Base-by-base conservation (phyloP, 495 filamentous ascomycete genomes). In the Penicillium cataractarum region DNA sequence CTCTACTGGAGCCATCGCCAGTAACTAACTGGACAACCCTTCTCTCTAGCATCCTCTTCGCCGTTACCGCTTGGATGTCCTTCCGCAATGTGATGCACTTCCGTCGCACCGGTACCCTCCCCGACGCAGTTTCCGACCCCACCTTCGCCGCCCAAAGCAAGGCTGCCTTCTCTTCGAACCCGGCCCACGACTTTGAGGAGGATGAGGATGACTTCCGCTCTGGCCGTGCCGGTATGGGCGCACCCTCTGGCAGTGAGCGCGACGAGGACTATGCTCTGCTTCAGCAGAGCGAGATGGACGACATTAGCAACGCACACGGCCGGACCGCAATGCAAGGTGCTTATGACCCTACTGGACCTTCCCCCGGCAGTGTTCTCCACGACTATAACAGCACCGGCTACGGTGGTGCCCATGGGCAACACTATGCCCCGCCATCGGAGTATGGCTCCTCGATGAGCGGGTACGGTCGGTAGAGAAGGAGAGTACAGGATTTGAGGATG, bases 71-170 rank as follows among this genome's bases (percentile, higher is more conserved):
- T 52, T 86, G 81, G 57, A 82, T 97, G 55, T 93, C 92, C 60
- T 79, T 91, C 68, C 91, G 92, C 77, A 89, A 88, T 53, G 82
- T 92, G 57, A 83, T 88, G 68, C 89, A 92, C 78, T 96, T 89
- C 81, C 85, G 89, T 62, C 85, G 85, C 58, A 87, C 92, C 64
- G 91, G 91, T 61, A 84, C 83, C 44, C 84, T 93, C 6, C 91
- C 91, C n/a, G 87, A 87, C 31, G 84, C 86, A 57, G 77, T 79
- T 52, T 76, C 80, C 32, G 76, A 81, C 50, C 84, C 86, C 27
- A 84, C 83, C 53, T 76, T 75, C 52, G 80, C 76, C 51, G 78
- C 76, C 15, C 80, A 83, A 60, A 75, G 71, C 65, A 80, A 83
- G 60, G 80, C 78, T 31, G 80, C 78, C 35, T 83, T 82, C 66